Conservation (phyloP, 2,329 filamentous ascomycete species). For the Leptographium wingfieldii region DNA sequence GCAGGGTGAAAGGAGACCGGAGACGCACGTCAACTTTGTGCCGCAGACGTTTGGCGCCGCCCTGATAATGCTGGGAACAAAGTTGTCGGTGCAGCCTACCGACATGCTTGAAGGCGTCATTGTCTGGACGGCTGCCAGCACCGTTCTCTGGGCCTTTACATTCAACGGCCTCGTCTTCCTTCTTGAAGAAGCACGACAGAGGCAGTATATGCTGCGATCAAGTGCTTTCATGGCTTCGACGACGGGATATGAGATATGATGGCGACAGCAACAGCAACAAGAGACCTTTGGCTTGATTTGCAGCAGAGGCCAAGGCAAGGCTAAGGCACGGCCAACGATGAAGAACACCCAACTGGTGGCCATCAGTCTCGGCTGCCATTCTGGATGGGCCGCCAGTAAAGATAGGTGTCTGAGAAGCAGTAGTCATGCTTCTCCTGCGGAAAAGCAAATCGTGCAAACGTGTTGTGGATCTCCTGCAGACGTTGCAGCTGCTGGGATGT, state of each 20-base stretch:
- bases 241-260: not conserved
- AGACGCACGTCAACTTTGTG: conserved; percentile 11
- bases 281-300: too few relatives aligned
- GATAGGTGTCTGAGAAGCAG: conserved; percentile 27
- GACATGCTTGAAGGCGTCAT: conserved; percentile 6
- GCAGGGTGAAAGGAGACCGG: too few relatives aligned
- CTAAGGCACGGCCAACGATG: not conserved
- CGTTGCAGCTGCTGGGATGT: not conserved
- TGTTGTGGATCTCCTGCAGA: conserved; percentile 4
- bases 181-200: conserved; percentile 7
- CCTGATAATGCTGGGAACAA: conserved; percentile 12
- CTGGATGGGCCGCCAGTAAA: conserved; percentile 23
- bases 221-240: not conserved
- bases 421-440: conserved; percentile 24
- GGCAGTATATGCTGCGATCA: conserved; percentile 9
- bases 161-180: conserved; percentile 4
- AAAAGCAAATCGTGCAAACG: conserved; percentile 21
- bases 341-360: not conserved
- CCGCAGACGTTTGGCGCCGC: conserved; percentile 14
- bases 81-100: conserved; percentile 12
- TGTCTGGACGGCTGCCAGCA: not conserved
- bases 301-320: not conserved
- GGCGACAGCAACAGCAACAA: not conserved
- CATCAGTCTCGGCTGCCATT: not conserved
- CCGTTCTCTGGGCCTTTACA: not conserved